These are phyloP conservation scores for Dendrocalamus sinicus DNA, from an alignment of 176 grass and related monocot species.

Conservation along the genomic window DNA sequence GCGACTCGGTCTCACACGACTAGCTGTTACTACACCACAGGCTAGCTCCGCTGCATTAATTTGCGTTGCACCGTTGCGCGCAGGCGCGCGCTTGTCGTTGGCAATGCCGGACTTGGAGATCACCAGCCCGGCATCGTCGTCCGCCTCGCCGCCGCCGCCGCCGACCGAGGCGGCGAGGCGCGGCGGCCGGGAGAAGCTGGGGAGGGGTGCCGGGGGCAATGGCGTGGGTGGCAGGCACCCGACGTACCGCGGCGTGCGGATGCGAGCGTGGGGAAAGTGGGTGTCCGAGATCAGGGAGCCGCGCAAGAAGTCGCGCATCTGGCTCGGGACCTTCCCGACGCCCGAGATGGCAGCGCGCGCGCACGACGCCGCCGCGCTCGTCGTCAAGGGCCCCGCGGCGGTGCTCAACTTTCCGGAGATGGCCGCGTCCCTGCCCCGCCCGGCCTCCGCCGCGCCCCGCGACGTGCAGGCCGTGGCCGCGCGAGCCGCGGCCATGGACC, in stretches of 20 bases:
- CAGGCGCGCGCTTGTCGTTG: not conserved
- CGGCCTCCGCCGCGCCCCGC: constrained; percentile 52
- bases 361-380: constrained; percentile 76
- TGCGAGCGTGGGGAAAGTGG: constrained; percentile 92
- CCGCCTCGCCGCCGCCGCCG: not conserved
- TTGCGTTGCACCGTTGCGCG: not conserved
- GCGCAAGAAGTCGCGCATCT: constrained; percentile 91
- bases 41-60: not conserved
- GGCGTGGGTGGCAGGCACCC: constrained; percentile 25
- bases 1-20: not conserved
- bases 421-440: constrained; percentile 60
- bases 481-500: constrained; percentile 68
- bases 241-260: constrained; percentile 76
- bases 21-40: not conserved
- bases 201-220: not conserved
- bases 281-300: constrained; percentile 95
- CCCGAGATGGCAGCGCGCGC: constrained; percentile 90
- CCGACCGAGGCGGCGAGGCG: not conserved
- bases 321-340: constrained; percentile 85
- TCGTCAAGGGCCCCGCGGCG: constrained; percentile 62
- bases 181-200: not conserved
- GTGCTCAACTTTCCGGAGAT: constrained; percentile 78
- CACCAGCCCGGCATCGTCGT: constrained; percentile 10
- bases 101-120: constrained; percentile 40
- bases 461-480: constrained; percentile 75